Base-by-base conservation (phyloP, 2,329 filamentous ascomycete species). In the Penicillium sp. region DNA sequence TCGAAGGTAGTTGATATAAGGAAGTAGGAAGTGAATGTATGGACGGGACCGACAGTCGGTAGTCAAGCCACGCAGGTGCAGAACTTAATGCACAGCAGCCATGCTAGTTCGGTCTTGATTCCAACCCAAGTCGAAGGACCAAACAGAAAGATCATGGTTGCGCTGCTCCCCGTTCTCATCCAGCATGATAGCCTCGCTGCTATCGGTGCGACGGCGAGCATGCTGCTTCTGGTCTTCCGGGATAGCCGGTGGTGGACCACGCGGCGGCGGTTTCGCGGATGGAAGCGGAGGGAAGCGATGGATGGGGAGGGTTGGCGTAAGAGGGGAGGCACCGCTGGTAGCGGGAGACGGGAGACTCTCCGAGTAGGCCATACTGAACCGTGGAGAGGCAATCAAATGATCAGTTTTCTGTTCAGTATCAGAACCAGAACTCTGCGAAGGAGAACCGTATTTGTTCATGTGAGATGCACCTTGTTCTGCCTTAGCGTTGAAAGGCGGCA, bases 111-210 rank as follows among this genome's bases (percentile, higher is more conserved):
- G 54, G 24, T 80, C 71, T 73, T 77, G 53, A 66, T 68, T 61
- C 68, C 70, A 65, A 38, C 69, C 61, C 49, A 68, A 55, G 40
- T 69, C 61, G 25, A 60, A 59, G 5, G 59, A 54, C 72, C 72
- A 74, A 24, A 72, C 60, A 4, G 71, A 70, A 46, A 77, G 72
- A 4, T 75, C 75, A 9, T 78, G 60, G 44, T 83, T 81, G 75
- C 82, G 81, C 38, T 72, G 75, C 54, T 76, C 75, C 3, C 75
- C 72, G 1, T 71, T 68, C 20, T 71, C 64, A 44, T 71, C 71
- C 39, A 74, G 62, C 43, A 72, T 68, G 42, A 78, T 75, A 49
- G 74, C 73, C 58, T 75, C 72, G 48, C 71, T 73, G 54, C 71
- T 74, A 52, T 72, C 67, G 0, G 72, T 74, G 27, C 70, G 66